Evolutionary conservation across 2,329 filamentous ascomycete genomes (phyloP).

Genomic region (Ascochyta lentis): DNA sequence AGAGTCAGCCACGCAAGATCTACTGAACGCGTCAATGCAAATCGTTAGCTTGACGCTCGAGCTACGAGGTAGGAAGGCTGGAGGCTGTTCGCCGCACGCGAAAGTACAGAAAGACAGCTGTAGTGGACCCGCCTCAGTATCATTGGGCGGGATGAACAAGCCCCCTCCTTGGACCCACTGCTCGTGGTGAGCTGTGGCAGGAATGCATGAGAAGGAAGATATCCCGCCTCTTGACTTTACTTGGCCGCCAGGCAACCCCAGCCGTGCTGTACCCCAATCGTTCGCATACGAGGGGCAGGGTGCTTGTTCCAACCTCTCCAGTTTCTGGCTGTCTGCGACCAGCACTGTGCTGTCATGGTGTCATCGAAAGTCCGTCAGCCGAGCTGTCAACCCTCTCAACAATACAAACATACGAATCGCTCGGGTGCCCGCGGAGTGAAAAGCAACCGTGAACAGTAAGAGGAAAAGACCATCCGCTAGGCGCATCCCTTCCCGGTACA

Average conservation of each 20-base stretch:
- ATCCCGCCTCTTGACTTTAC: constrained; percentile 29
- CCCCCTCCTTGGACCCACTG: constrained; percentile 34
- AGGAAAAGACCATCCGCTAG: constrained; percentile 1
- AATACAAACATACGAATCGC: constrained; percentile 4
- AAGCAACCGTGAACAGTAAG: constrained; percentile 1
- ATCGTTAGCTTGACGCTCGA: constrained; percentile 30
- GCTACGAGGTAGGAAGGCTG: constrained; percentile 32
- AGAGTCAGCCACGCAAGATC: constrained; percentile 30
- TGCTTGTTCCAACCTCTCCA: constrained; percentile 14
- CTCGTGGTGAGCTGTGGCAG: constrained; percentile 16
- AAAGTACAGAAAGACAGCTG: constrained; percentile 12
- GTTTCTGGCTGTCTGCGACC: neutral
- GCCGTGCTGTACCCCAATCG: constrained; percentile 9
- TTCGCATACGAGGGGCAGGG: neutral
- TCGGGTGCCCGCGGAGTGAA: neutral
- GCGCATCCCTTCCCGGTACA: constrained; percentile 5
- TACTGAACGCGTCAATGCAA: constrained; percentile 40
- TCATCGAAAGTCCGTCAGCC: neutral
- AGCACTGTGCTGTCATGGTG: constrained; percentile 1
- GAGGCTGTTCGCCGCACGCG: constrained; percentile 19
- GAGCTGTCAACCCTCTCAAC: neutral
- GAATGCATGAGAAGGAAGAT: constrained; percentile 14
- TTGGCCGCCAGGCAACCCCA: constrained; percentile 20
- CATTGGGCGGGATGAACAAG: constrained; percentile 32
- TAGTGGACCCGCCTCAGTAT: constrained; percentile 17